phyloP scores from a whole-genome alignment of 768 basidiomycete species.

The Ephemerocybe angulata region DNA sequence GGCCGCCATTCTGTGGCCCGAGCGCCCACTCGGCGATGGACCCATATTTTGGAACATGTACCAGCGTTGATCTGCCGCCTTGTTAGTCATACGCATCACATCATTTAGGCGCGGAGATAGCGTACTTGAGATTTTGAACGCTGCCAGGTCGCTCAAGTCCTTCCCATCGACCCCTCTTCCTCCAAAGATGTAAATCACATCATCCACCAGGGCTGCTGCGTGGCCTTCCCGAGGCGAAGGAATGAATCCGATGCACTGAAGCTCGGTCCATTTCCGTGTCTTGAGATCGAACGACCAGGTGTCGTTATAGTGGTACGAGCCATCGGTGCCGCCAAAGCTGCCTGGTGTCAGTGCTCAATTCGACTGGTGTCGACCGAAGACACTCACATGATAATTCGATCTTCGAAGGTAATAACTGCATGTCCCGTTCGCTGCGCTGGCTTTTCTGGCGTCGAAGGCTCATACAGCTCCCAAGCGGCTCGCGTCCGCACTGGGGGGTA shows the following conservation, averaged over 20 bases:
- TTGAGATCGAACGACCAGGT: conserved; percentile 91
- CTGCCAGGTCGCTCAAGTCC: conserved; percentile 90
- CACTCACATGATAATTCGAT: conserved; percentile 82
- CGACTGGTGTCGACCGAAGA: conserved; percentile 12
- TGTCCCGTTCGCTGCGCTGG: conserved; percentile 91
- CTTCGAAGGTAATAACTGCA: conserved; percentile 76
- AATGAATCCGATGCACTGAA: conserved; percentile 95
- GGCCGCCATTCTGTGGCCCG: conserved; percentile 98
- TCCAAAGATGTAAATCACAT: conserved; percentile 97
- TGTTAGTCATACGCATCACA: conserved; percentile 1
- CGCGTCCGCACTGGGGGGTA: conserved; percentile 66
- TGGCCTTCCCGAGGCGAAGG: conserved; percentile 95
- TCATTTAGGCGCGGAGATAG: not conserved
- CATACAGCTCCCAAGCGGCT: conserved; percentile 79
- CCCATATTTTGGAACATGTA: conserved; percentile 99
- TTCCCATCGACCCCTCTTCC: conserved; percentile 96
- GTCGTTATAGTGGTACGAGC: conserved; percentile 98
- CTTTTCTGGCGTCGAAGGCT: conserved; percentile 53
- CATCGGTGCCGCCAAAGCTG: conserved; percentile 97
- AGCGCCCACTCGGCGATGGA: conserved; percentile 85
- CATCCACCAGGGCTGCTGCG: conserved; percentile 92
- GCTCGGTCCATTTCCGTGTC: conserved; percentile 81
- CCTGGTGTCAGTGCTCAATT: conserved; percentile 10
- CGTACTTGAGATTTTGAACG: conserved; percentile 93
- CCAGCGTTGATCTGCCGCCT: conserved; percentile 83